phyloP scores from a whole-genome alignment of 2,329 filamentous ascomycete species.

The Phyllosticta citrichinensis region DNA sequence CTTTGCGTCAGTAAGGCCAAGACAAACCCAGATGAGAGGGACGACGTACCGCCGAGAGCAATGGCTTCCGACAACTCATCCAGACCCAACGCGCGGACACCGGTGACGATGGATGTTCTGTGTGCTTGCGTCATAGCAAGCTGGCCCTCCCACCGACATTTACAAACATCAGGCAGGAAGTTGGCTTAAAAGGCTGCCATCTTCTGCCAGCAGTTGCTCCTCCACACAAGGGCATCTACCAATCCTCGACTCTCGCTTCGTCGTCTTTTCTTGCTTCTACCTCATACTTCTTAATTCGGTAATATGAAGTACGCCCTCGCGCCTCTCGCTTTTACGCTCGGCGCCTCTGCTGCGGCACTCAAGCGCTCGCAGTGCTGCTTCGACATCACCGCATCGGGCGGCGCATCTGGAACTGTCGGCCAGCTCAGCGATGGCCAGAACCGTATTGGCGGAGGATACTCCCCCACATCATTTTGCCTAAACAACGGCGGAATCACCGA shows the following conservation, averaged over 20 bases:
- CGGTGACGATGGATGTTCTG: background rate
- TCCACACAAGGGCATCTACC: background rate
- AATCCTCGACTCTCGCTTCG: background rate
- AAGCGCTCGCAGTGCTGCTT: conserved; percentile 35
- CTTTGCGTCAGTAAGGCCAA: background rate
- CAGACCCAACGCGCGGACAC: background rate
- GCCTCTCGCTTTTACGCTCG: conserved; percentile 14
- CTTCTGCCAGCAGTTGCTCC: background rate
- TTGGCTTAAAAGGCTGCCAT: background rate
- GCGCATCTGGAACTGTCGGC: conserved; percentile 44
- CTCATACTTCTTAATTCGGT: conserved; percentile 1
- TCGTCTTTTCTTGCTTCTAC: background rate
- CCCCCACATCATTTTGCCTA: conserved; percentile 45
- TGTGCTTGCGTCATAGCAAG: background rate
- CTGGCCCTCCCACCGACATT: background rate
- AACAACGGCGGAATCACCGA: conserved; percentile 44
- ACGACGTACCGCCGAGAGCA: background rate
- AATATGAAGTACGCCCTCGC: conserved; percentile 16
- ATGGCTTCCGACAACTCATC: background rate
- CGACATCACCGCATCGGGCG: conserved; percentile 41
- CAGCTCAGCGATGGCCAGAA: conserved; percentile 54
- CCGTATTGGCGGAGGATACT: conserved; percentile 43
- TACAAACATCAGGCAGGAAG: background rate
- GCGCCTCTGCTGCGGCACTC: conserved; percentile 14
- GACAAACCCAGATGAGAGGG: background rate